Evolutionary conservation across 2,329 filamentous ascomycete genomes (phyloP).

Genomic region (Fusarium sp.): DNA sequence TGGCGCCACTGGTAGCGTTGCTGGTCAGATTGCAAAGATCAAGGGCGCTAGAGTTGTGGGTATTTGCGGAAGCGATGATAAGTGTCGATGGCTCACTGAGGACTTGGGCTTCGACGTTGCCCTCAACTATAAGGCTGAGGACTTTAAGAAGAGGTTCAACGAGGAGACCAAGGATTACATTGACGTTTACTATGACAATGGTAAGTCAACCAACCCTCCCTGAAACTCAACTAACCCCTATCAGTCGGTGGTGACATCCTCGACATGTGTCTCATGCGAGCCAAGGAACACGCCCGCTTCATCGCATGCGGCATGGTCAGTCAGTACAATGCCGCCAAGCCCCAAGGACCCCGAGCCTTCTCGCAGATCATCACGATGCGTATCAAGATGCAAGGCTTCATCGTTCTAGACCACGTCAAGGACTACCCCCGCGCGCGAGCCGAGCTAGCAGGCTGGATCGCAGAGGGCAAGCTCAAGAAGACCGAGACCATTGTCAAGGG

Average conservation of each 20-base stretch:
- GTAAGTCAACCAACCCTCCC: slow-evolving; percentile 28
- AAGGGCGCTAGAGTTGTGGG: slow-evolving; percentile 73
- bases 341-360: slow-evolving; percentile 67
- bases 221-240: slow-evolving; percentile 6
- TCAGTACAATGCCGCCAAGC: slow-evolving; percentile 72
- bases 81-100: slow-evolving; percentile 73
- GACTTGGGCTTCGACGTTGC: slow-evolving; percentile 76
- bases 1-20: slow-evolving; percentile 81
- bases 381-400: slow-evolving; percentile 77
- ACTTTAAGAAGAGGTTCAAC: slow-evolving; percentile 70
- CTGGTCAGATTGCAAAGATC: slow-evolving; percentile 82
- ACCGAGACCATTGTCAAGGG: slow-evolving; percentile 79
- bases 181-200: slow-evolving; percentile 80
- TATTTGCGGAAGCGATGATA: slow-evolving; percentile 74
- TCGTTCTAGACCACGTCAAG: slow-evolving; percentile 75
- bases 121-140: slow-evolving; percentile 75
- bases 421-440: slow-evolving; percentile 69
- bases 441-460: slow-evolving; percentile 75
- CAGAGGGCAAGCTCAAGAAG: slow-evolving; percentile 78
- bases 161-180: slow-evolving; percentile 69
- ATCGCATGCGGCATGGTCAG: slow-evolving; percentile 79
- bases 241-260: slow-evolving; percentile 76
- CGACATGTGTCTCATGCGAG: slow-evolving; percentile 72
- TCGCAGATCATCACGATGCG: slow-evolving; percentile 66
- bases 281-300: slow-evolving; percentile 73